Conservation (phyloP, 495 filamentous ascomycete genomes). For the Annulohypoxylon moriforme region DNA sequence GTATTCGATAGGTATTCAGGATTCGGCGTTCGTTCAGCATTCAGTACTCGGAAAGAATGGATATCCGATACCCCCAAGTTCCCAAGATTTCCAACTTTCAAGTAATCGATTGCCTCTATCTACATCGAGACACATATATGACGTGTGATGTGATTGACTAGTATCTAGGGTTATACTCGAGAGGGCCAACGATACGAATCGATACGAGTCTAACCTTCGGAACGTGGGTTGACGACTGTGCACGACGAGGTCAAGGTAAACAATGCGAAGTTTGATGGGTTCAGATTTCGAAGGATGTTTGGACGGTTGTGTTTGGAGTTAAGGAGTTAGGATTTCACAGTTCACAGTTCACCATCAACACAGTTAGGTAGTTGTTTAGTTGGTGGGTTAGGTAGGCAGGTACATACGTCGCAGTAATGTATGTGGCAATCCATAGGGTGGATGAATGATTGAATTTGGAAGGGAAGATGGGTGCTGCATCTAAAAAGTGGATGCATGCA, state of each 20-base stretch:
- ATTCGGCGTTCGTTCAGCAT: not conserved
- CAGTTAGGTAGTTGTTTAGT: constrained; percentile 6
- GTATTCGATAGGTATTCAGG: constrained; percentile 9
- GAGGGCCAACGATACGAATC: not conserved
- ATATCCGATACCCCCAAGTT: constrained; percentile 10
- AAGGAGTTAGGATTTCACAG: not conserved
- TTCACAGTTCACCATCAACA: constrained; percentile 3
- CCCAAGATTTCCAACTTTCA: constrained; percentile 5
- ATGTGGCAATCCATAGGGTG: constrained; percentile 40
- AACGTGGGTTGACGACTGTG: not conserved
- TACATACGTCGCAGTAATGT: constrained; percentile 25
- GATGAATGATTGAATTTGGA: constrained; percentile 24
- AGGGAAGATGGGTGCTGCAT: constrained; percentile 23
- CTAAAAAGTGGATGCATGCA: constrained; percentile 10
- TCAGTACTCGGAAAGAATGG: not conserved
- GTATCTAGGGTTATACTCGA: constrained; percentile 3
- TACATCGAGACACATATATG: constrained; percentile 36
- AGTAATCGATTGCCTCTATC: constrained; percentile 33
- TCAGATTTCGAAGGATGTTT: constrained; percentile 12
- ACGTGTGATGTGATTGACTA: constrained; percentile 21
- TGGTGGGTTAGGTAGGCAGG: constrained; percentile 23
- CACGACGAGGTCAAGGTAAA: constrained; percentile 26
- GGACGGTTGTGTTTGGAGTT: constrained; percentile 8
- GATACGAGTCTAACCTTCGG: not conserved
- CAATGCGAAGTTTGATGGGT: constrained; percentile 28